phyloP scores from a whole-genome alignment of 768 basidiomycete species.

The Amanita subjunquillea region DNA sequence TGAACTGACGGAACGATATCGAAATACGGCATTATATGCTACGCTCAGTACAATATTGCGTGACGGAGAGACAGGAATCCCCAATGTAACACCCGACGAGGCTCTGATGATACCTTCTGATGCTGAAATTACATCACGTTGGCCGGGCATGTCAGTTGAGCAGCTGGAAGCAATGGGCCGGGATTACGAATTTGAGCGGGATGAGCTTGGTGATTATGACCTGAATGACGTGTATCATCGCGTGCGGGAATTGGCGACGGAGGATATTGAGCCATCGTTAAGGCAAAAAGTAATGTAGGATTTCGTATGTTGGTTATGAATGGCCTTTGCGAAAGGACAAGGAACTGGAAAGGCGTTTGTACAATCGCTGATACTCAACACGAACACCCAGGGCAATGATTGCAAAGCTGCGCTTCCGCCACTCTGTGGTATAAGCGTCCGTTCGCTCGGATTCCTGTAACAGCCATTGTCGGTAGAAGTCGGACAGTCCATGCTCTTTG shows the following conservation, averaged over 20 bases:
- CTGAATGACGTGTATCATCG: slow-evolving; percentile 54
- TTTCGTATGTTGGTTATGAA: slow-evolving; percentile 6
- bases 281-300: neutral
- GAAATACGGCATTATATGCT: slow-evolving; percentile 63
- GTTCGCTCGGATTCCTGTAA: slow-evolving; percentile 52
- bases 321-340: slow-evolving; percentile 14
- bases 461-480: slow-evolving; percentile 69
- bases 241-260: slow-evolving; percentile 49
- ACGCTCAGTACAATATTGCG: slow-evolving; percentile 45
- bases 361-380: slow-evolving; percentile 38
- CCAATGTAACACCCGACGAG: slow-evolving; percentile 44
- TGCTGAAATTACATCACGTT: slow-evolving; percentile 57
- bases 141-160: slow-evolving; percentile 64
- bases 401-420: slow-evolving; percentile 50
- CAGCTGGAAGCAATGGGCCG: slow-evolving; percentile 45
- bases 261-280: slow-evolving; percentile 24
- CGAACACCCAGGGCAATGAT: slow-evolving; percentile 51
- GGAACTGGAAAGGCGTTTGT: slow-evolving; percentile 18
- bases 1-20: slow-evolving; percentile 63
- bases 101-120: slow-evolving; percentile 48
- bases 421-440: slow-evolving; percentile 52
- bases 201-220: slow-evolving; percentile 43
- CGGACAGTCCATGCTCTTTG: slow-evolving; percentile 60
- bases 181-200: slow-evolving; percentile 57
- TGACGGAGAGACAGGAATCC: slow-evolving; percentile 31